Evolutionary conservation across 495 filamentous ascomycete genomes (phyloP).

Genomic region (Peziza echinospora): DNA sequence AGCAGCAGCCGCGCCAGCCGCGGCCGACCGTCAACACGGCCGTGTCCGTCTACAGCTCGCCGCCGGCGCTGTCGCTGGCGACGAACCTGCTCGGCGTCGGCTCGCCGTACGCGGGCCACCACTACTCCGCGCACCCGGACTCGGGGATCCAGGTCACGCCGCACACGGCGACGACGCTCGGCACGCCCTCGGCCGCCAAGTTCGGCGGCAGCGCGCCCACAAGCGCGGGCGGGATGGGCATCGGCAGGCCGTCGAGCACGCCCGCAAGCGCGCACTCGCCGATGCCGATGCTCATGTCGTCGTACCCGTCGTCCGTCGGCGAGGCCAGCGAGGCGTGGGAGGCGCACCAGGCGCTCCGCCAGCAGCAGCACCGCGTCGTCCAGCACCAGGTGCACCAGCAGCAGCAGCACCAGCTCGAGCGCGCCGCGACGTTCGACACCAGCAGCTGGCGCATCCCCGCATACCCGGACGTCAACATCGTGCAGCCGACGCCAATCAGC

Average conservation of each 20-base stretch:
- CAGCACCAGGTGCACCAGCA: too few relatives aligned
- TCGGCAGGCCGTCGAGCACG: background rate
- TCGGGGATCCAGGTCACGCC: background rate
- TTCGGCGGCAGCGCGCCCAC: background rate
- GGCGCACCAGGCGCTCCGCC: background rate
- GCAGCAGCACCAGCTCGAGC: background rate
- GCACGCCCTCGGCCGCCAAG: too few relatives aligned
- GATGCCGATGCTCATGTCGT: background rate
- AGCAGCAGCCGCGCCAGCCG: too few relatives aligned
- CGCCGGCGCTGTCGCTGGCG: background rate
- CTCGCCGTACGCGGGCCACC: background rate
- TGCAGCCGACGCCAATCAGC: background rate
- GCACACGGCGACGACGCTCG: background rate
- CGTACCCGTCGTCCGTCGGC: background rate
- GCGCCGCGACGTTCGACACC: background rate
- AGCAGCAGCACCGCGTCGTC: background rate
- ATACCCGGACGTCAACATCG: background rate
- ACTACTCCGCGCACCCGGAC: background rate
- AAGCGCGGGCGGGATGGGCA: background rate
- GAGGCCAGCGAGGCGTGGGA: background rate
- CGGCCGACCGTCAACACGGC: conserved; percentile 22
- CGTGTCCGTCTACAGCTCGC: conserved; percentile 37
- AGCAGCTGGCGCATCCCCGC: background rate
- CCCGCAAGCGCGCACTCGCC: background rate
- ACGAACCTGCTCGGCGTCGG: background rate